Conservation (phyloP, 176 grass and related monocot genomes). For the Hyparrhenia diplandra region DNA sequence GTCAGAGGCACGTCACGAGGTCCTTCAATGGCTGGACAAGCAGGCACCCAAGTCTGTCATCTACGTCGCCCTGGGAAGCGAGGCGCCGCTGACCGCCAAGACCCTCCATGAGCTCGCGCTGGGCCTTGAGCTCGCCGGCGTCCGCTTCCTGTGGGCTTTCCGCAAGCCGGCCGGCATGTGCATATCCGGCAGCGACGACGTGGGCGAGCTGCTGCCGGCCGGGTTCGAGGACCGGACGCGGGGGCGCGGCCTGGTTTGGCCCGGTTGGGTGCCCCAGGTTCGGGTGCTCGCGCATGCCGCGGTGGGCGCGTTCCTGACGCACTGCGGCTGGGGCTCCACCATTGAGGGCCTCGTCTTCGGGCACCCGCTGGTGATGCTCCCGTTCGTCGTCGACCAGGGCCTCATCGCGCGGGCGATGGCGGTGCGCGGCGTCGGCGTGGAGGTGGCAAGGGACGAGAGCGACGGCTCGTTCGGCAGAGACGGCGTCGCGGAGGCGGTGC, state of each 20-base stretch:
- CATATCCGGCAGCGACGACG: background rate
- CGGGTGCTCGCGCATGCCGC: slow-evolving; percentile 30
- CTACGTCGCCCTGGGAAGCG: slow-evolving; percentile 62
- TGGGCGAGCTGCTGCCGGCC: too few relatives aligned
- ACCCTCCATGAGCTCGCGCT: slow-evolving; percentile 46
- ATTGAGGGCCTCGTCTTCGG: too few relatives aligned
- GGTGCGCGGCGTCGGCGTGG: too few relatives aligned
- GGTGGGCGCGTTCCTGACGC: slow-evolving; percentile 46
- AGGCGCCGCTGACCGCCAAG: slow-evolving; percentile 29
- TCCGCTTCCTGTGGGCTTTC: slow-evolving; percentile 54
- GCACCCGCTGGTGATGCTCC: too few relatives aligned
- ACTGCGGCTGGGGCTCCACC: slow-evolving; percentile 55
- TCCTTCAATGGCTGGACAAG: slow-evolving; percentile 36
- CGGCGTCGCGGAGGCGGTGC: too few relatives aligned
- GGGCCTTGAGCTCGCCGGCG: slow-evolving; percentile 44
- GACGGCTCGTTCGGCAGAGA: too few relatives aligned
- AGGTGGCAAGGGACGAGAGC: too few relatives aligned
- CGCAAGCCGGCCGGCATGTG: slow-evolving; percentile 11
- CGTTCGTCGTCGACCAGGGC: too few relatives aligned
- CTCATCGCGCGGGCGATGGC: too few relatives aligned
- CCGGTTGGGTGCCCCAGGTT: slow-evolving; percentile 35
- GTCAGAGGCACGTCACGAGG: background rate
- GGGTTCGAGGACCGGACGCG: too few relatives aligned
- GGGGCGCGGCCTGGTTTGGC: slow-evolving; percentile 6
- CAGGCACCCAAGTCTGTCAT: slow-evolving; percentile 38